Evolutionary conservation across 1,284 basidiomycete species (phyloP).

Genomic region (Apiotrichum brassicae): DNA sequence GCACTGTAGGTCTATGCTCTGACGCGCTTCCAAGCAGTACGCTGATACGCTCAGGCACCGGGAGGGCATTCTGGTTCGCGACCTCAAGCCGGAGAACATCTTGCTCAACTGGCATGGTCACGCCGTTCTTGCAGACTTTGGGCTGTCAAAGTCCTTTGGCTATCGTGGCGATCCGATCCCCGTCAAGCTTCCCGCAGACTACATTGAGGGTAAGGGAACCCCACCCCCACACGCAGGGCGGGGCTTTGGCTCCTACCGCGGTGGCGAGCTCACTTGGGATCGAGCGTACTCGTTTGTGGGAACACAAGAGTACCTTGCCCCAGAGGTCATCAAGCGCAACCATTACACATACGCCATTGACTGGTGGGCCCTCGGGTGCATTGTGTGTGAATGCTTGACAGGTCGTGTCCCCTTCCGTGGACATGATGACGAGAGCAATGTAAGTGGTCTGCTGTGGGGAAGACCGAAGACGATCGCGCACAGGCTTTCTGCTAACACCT

Average conservation of each 20-base stretch:
- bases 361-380: slow-evolving; percentile 97
- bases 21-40: background rate
- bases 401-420: slow-evolving; percentile 35
- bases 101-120: slow-evolving; percentile 88
- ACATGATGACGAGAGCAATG: slow-evolving; percentile 18
- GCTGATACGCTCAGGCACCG: slow-evolving; percentile 32
- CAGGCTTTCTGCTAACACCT: slow-evolving; percentile 3
- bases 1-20: slow-evolving; percentile 53
- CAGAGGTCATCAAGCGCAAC: slow-evolving; percentile 84
- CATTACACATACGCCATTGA: slow-evolving; percentile 92
- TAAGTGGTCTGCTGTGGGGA: background rate
- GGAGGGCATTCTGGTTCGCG: slow-evolving; percentile 49
- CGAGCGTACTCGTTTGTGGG: slow-evolving; percentile 31
- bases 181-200: slow-evolving; percentile 20
- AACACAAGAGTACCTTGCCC: slow-evolving; percentile 85
- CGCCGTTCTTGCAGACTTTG: slow-evolving; percentile 93
- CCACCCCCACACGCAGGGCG: slow-evolving; percentile 16
- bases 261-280: slow-evolving; percentile 21
- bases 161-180: slow-evolving; percentile 39
- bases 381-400: slow-evolving; percentile 80
- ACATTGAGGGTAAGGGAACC: slow-evolving; percentile 19
- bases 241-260: slow-evolving; percentile 20
- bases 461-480: background rate
- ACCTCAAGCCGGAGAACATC: slow-evolving; percentile 68
- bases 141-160: slow-evolving; percentile 48